Percentiles rank a stretch among this genome's conserved stretches.
phyloP scores from a whole-genome alignment of 2,329 filamentous ascomycete species.

The Hymenoscyphus scutula region DNA sequence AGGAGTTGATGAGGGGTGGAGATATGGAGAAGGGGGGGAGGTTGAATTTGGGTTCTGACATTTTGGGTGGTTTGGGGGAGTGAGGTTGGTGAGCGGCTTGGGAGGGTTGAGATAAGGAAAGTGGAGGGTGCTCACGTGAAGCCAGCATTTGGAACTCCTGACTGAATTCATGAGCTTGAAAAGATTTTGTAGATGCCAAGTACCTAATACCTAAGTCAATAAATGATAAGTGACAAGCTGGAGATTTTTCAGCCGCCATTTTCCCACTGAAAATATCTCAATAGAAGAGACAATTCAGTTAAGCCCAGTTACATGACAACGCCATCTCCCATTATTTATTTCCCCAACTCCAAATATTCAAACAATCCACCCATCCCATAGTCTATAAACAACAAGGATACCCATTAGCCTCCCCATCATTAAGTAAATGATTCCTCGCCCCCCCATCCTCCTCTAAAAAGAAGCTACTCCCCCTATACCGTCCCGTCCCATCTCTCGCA shows the following conservation, averaged over 20 bases:
- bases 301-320: not conserved
- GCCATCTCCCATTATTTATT: not conserved
- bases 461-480: slow-evolving; percentile 39
- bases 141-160: too few relatives aligned
- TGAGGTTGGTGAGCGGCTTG: too few relatives aligned
- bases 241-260: too few relatives aligned
- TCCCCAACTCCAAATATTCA: not conserved
- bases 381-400: slow-evolving; percentile 38
- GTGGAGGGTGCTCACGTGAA: too few relatives aligned
- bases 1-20: slow-evolving; percentile 67
- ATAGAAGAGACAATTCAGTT: too few relatives aligned
- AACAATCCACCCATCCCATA: not conserved
- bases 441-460: slow-evolving; percentile 32
- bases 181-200: too few relatives aligned
- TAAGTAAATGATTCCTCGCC: slow-evolving; percentile 37
- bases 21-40: slow-evolving; percentile 18
- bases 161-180: too few relatives aligned
- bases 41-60: not conserved
- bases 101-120: too few relatives aligned
- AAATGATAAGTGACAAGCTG: too few relatives aligned
- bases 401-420: slow-evolving; percentile 34
- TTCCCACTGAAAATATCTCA: too few relatives aligned
- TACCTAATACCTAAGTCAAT: too few relatives aligned
- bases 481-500: slow-evolving; percentile 36
- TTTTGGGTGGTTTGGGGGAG: too few relatives aligned